Evolutionary conservation across 805 yeast genomes (phyloP).

Genomic region (Candida palmyrensis): DNA sequence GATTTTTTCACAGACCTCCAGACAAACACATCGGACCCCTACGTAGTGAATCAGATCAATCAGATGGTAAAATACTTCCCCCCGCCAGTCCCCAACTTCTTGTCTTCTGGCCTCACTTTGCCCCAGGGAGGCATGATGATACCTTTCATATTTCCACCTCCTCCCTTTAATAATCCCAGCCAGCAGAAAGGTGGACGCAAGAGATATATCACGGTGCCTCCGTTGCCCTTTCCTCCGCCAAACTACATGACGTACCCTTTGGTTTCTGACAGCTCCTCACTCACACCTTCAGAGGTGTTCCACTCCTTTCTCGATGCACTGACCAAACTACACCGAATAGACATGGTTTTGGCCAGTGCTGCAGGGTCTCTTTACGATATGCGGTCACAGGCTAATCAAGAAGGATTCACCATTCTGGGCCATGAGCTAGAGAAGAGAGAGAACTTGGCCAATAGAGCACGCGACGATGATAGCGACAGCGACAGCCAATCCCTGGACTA

Average conservation of each 20-base stretch:
- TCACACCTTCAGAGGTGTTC: constrained; percentile 34
- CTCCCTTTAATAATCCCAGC: constrained; percentile 17
- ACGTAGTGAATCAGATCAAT: constrained; percentile 14
- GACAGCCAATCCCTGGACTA: constrained; percentile 5
- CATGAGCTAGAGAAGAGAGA: constrained; percentile 10
- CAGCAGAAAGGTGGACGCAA: not conserved
- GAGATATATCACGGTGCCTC: constrained; percentile 18
- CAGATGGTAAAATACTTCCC: constrained; percentile 25
- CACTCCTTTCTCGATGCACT: constrained; percentile 30
- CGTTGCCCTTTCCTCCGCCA: constrained; percentile 42
- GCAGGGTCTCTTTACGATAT: constrained; percentile 39
- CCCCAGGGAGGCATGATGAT: constrained; percentile 31
- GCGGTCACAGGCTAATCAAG: constrained; percentile 26
- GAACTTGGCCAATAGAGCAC: not conserved
- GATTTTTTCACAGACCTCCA: constrained; percentile 34
- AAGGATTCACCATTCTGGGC: constrained; percentile 22
- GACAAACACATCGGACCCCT: constrained; percentile 9
- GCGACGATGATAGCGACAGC: constrained; percentile 1
- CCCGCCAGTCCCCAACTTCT: constrained; percentile 22
- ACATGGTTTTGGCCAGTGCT: constrained; percentile 44
- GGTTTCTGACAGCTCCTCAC: constrained; percentile 27
- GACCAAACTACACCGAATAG: constrained; percentile 31
- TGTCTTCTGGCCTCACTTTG: constrained; percentile 4
- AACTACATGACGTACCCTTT: constrained; percentile 42
- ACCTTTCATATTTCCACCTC: constrained; percentile 41